phyloP scores from a whole-genome alignment of 352 stramenopile genomes.

The Plasmopara muralis region DNA sequence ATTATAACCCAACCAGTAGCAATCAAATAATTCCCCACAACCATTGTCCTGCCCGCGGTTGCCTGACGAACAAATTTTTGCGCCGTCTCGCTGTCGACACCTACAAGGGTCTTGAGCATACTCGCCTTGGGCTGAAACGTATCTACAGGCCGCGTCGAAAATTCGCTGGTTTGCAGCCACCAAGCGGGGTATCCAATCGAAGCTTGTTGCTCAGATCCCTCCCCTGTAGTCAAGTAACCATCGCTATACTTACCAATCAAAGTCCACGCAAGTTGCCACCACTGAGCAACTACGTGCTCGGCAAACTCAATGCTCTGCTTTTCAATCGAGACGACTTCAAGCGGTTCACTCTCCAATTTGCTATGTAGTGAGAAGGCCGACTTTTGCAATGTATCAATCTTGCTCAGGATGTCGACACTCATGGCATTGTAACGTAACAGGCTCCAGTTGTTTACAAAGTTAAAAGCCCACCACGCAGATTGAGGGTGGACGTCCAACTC shows the following conservation, averaged over 20 bases:
- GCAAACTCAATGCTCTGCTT: slow-evolving; percentile 49
- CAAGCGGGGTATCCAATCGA: slow-evolving; percentile 55
- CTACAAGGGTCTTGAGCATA: slow-evolving; percentile 39
- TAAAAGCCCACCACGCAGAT: slow-evolving; percentile 82
- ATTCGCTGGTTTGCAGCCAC: slow-evolving; percentile 56
- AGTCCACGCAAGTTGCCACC: slow-evolving; percentile 61
- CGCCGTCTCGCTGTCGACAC: slow-evolving; percentile 20
- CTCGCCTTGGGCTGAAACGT: slow-evolving; percentile 49
- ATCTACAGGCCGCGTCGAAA: slow-evolving; percentile 56
- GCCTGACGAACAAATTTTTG: slow-evolving; percentile 24
- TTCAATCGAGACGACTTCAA: slow-evolving; percentile 22
- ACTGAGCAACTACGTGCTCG: slow-evolving; percentile 39
- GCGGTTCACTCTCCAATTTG: slow-evolving; percentile 12
- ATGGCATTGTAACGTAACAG: slow-evolving; percentile 69
- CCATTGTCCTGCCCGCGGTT: slow-evolving; percentile 3
- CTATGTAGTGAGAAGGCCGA: slow-evolving; percentile 28
- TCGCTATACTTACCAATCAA: slow-evolving; percentile 69
- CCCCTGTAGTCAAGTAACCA: slow-evolving; percentile 63
- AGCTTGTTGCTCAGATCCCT: slow-evolving; percentile 32
- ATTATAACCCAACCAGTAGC: slow-evolving; percentile 30
- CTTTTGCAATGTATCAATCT: slow-evolving; percentile 36
- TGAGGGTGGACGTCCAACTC: slow-evolving; percentile 47
- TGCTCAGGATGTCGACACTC: slow-evolving; percentile 38
- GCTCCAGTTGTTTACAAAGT: slow-evolving; percentile 86
- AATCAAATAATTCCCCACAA: slow-evolving; percentile 9